Percentiles rank a stretch among this genome's conserved stretches.
Evolutionary conservation across 305 asterid species (phyloP).

Genomic region (Fraxinus velutina): DNA sequence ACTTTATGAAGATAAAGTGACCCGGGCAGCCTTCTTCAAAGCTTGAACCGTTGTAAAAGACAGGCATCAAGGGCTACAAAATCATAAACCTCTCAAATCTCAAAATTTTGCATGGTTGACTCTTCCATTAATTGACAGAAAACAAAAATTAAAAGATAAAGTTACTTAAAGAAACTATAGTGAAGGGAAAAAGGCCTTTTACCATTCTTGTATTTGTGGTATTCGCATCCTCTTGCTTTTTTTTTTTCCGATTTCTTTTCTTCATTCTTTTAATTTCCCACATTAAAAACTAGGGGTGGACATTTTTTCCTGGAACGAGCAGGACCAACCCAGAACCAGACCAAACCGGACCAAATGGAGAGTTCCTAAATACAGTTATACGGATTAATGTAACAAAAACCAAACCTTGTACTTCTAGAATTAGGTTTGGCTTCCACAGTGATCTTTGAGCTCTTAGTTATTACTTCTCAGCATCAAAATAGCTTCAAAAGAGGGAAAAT

Average conservation of each 20-base stretch:
- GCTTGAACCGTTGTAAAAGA: conserved; percentile 28
- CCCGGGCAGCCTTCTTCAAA: conserved; percentile 29
- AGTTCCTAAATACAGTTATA: neutral
- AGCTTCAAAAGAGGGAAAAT: conserved; percentile 24
- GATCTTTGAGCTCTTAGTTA: neutral
- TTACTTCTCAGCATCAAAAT: conserved; percentile 18
- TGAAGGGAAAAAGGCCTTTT: conserved; percentile 5
- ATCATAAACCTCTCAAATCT: conserved; percentile 7
- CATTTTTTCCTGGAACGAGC: neutral
- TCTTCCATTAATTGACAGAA: conserved; percentile 17
- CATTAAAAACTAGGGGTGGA: neutral
- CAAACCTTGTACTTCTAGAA: neutral
- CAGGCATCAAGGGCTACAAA: conserved; percentile 25
- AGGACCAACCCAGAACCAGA: neutral
- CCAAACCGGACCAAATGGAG: neutral
- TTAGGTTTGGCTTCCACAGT: conserved; percentile 6
- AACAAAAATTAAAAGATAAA: neutral
- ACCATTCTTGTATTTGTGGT: neutral
- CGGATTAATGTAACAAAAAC: neutral
- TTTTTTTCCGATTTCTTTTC: neutral
- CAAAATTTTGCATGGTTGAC: conserved; percentile 30
- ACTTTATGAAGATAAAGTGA: conserved; percentile 37
- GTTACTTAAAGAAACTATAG: neutral
- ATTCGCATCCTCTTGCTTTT: neutral
- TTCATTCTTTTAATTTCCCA: neutral